A percentile compares a stretch with the other conserved stretches of the same genome.
Evolutionary conservation across 306 rosid genomes (phyloP).

Genomic region (Prunus salicina): DNA sequence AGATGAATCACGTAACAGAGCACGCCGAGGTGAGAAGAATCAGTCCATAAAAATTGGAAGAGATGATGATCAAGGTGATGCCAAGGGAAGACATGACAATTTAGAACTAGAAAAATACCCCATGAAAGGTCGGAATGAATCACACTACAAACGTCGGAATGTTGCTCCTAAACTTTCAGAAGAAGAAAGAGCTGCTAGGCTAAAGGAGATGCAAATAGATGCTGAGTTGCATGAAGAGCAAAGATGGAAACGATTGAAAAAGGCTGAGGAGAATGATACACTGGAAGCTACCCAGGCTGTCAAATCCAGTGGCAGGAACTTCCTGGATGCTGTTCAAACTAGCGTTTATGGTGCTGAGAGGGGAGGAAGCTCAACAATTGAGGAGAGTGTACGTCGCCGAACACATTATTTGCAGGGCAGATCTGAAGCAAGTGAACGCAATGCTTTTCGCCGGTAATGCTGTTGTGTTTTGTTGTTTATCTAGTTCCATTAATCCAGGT

Average conservation of each 20-base stretch:
- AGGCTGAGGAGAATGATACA: conserved; percentile 76
- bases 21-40: conserved; percentile 18
- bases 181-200: conserved; percentile 84
- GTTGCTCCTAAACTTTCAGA: conserved; percentile 69
- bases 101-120: conserved; percentile 40
- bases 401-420: conserved; percentile 80
- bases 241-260: conserved; percentile 88
- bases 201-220: conserved; percentile 83
- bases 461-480: neutral
- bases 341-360: conserved; percentile 78
- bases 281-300: conserved; percentile 47
- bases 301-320: conserved; percentile 51
- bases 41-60: conserved; percentile 6
- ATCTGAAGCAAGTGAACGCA: conserved; percentile 10
- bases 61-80: conserved; percentile 26
- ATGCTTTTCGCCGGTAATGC: conserved; percentile 19
- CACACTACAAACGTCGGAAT: conserved; percentile 52
- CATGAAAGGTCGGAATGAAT: conserved; percentile 34
- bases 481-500: neutral
- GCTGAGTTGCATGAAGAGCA: conserved; percentile 95
- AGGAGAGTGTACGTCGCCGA: conserved; percentile 92
- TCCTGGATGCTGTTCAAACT: conserved; percentile 78
- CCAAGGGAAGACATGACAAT: conserved; percentile 42
- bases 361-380: conserved; percentile 88
- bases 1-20: neutral